Base-by-base conservation (phyloP, 2,329 filamentous ascomycete genomes). In the Emergomyces orientalis region DNA sequence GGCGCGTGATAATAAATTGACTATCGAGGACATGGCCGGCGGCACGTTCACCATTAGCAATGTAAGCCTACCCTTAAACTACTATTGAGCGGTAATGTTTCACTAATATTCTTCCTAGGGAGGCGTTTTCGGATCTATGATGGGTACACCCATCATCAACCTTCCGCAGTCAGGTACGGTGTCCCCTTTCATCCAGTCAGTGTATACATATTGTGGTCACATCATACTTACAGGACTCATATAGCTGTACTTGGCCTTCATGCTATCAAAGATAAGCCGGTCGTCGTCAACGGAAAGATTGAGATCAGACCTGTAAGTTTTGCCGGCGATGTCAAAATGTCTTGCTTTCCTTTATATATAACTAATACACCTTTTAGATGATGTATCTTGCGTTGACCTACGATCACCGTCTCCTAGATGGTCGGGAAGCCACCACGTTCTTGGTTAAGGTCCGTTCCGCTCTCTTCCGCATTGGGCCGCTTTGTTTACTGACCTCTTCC, bases 341-440 rank as follows among this genome's bases (percentile, higher is more conserved):
- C 45, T 49, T 22, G 14, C 2, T 19, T 45, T 51, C 19, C 27
- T 55, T 30, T n/a, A 3, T 52, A 57, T 11, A 27, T 49, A 19
- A 49, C 27, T 62, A 37, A 60, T 17, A 58, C 17, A 27, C 22
- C 37, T 30, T 8, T 8, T 65, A 84, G 79, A 97, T 99, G 91
- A 99, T 99, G 94, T 97, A 96, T 77, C 85, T 99, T 67, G 94
- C 94, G 51, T 83, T 99, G 64, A 99, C 94, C 17, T 99, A 99
- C 74, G 94, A 99, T 76, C 94, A 99, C 80, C 89, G 94, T 74
- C 85, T 99, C 59, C 82, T 99, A 30, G 94, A 97, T 76, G 94
- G 94, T 59, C 86, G 93, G 74, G 93, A 97, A 80, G 94, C 93
- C 56, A 91, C 96, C 49, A 94, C 93, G 66, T 97, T 97, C 83